Conservation (phyloP, 495 filamentous ascomycete genomes). For the Penicillium waksmanii region DNA sequence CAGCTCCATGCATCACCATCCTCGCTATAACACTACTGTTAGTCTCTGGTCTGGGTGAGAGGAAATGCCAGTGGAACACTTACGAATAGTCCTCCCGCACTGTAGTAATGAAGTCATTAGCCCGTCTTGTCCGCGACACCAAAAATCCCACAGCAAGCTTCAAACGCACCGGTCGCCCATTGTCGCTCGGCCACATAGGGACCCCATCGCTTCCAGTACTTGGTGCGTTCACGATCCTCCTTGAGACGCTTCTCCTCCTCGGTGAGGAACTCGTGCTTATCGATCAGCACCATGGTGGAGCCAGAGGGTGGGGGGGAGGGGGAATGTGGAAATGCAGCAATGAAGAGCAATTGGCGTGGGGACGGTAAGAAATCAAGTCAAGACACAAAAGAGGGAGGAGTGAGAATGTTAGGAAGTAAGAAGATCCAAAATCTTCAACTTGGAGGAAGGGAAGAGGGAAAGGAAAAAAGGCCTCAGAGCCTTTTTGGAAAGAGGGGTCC, state of each 20-base stretch:
- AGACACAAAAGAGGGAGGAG: not conserved
- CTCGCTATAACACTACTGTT: conserved; percentile 37
- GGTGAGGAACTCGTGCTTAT: conserved; percentile 79
- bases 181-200: conserved; percentile 67
- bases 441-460: not conserved
- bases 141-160: not conserved
- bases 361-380: not conserved
- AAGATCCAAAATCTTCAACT: not conserved
- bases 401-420: not conserved
- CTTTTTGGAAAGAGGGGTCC: not conserved
- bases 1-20: conserved; percentile 96
- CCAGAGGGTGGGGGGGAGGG: conserved; percentile 3
- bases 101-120: conserved; percentile 41
- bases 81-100: conserved; percentile 95
- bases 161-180: conserved; percentile 78
- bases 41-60: conserved; percentile 1
- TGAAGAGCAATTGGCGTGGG: conserved; percentile 4
- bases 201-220: conserved; percentile 96
- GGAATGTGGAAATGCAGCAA: conserved; percentile 3
- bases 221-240: conserved; percentile 68
- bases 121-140: conserved; percentile 12
- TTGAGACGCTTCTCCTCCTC: conserved; percentile 87
- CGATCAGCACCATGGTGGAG: conserved; percentile 79
- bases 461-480: not conserved
- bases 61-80: conserved; percentile 34